Conservation (phyloP, 306 rosid species). For the Prunus salicina region DNA sequence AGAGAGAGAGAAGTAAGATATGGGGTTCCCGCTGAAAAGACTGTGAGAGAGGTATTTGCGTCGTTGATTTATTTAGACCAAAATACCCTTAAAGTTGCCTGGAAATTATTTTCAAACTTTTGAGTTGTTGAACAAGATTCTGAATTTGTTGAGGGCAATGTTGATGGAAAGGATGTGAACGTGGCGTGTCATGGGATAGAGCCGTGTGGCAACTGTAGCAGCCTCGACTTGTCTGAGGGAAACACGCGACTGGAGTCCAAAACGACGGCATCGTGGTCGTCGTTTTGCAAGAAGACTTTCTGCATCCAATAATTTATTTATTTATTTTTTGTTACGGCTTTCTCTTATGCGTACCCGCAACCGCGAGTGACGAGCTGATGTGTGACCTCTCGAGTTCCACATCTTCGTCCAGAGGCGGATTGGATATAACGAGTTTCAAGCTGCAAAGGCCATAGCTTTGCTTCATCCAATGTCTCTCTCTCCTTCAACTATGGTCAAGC, state of each 20-base stretch:
- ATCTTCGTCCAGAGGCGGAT: neutral
- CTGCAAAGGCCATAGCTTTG: neutral
- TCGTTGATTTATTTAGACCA: slow-evolving; percentile 17
- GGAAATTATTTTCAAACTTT: neutral
- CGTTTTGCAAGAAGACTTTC: neutral
- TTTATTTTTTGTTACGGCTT: neutral
- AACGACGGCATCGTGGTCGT: slow-evolving; percentile 25
- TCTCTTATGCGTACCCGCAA: neutral
- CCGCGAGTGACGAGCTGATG: neutral
- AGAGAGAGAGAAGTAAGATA: neutral
- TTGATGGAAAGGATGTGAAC: slow-evolving; percentile 13
- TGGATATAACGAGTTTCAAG: neutral
- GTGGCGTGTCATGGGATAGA: slow-evolving; percentile 32
- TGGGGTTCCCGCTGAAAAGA: slow-evolving; percentile 38
- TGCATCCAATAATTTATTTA: neutral
- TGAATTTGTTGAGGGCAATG: neutral
- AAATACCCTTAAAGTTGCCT: slow-evolving; percentile 8
- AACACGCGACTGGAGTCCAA: slow-evolving; percentile 9
- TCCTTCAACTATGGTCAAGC: slow-evolving; percentile 43
- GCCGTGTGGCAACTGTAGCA: slow-evolving; percentile 37
- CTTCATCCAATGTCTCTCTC: slow-evolving; percentile 3
- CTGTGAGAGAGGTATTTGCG: slow-evolving; percentile 35
- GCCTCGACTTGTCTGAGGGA: neutral
- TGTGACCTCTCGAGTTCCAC: slow-evolving; percentile 15
- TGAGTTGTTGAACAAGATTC: neutral